phyloP scores from a whole-genome alignment of 257 asterid species.

The Nicotiana tabacum region DNA sequence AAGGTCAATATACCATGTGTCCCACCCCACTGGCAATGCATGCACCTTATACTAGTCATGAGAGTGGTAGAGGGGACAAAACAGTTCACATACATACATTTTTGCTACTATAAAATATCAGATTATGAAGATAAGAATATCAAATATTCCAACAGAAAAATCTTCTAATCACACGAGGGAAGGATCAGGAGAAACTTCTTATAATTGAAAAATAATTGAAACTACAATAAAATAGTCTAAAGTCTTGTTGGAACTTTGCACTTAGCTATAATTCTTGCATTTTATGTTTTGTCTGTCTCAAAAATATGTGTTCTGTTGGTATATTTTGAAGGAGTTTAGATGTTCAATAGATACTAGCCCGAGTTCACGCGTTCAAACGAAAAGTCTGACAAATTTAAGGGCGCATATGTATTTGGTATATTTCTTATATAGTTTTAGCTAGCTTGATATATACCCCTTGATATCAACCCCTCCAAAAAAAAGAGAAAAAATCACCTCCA shows the following conservation, averaged over 20 bases:
- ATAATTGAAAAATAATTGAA: not conserved
- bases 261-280: not conserved
- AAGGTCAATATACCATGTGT: not conserved
- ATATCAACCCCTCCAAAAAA: not conserved
- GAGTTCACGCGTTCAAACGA: no score
- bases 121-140: not conserved
- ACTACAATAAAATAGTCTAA: not conserved
- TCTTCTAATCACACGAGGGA: slow-evolving; percentile 2
- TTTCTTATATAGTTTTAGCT: no score
- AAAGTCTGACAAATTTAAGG: no score
- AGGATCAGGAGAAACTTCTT: not conserved
- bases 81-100: slow-evolving; percentile 11
- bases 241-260: not conserved
- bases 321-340: no score
- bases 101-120: not conserved
- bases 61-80: slow-evolving; percentile 14
- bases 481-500: no score
- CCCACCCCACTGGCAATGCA: not conserved
- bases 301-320: no score
- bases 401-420: no score
- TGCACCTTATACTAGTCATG: not conserved
- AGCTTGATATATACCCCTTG: not conserved
- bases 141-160: not conserved
- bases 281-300: no score
- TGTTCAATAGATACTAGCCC: no score